These are phyloP conservation scores for Chamaecyparis obtusa DNA, from an alignment of 75 land plant genomes.

Conservation along the genomic window DNA sequence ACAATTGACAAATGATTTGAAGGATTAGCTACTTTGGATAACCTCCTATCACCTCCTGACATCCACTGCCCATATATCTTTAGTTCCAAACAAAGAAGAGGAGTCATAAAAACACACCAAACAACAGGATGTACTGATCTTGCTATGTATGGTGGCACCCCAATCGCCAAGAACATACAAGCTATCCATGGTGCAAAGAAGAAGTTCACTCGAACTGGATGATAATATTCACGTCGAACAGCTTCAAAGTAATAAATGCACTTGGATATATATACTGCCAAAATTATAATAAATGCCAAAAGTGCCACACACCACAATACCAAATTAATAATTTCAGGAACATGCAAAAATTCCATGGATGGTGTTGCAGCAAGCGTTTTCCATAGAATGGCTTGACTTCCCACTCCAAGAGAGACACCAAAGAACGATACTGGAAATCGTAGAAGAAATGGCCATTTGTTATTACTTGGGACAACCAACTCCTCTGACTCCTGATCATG, in stretches of 20 bases:
- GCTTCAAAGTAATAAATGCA: constrained; percentile 81
- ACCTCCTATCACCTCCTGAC: constrained; percentile 43
- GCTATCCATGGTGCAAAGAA: constrained; percentile 89
- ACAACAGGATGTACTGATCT: constrained; percentile 30
- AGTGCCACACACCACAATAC: constrained; percentile 63
- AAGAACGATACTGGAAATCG: constrained; percentile 74
- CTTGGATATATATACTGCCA: constrained; percentile 50
- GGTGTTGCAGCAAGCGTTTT: constrained; percentile 54
- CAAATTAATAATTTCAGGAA: constrained; percentile 42
- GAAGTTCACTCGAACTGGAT: constrained; percentile 83
- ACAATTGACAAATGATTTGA: constrained; percentile 60
- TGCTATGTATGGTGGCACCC: constrained; percentile 58
- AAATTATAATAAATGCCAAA: constrained; percentile 24
- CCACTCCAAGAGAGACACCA: constrained; percentile 75
- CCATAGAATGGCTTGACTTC: constrained; percentile 84
- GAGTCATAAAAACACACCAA: constrained; percentile 78
- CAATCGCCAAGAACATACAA: constrained; percentile 56
- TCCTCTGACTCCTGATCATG: constrained; percentile 67
- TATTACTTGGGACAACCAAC: constrained; percentile 58
- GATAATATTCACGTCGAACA: constrained; percentile 77
- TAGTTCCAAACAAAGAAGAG: constrained; percentile 56
- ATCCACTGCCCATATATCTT: constrained; percentile 78
- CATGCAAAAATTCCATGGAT: constrained; percentile 51
- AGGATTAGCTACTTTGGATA: constrained; percentile 63
- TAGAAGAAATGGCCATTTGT: constrained; percentile 84